A percentile compares a stretch with the other conserved stretches of the same genome.
These are phyloP conservation scores for Sporodiniella umbellata DNA, from an alignment of 371 early-diverging fungal genomes.

Conservation along the genomic window DNA sequence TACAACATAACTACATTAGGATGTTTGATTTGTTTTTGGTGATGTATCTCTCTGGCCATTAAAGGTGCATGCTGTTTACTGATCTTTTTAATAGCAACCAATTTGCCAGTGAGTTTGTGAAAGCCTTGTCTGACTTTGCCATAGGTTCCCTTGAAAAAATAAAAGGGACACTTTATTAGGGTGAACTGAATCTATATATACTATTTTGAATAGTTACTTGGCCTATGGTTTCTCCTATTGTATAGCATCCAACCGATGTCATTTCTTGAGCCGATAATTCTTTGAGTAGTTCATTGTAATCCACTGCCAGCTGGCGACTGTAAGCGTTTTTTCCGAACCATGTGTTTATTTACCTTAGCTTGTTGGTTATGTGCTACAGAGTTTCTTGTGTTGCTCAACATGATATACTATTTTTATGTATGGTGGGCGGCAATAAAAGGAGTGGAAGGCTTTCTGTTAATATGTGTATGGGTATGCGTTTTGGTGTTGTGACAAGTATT, in stretches of 20 bases:
- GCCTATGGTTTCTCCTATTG: slow-evolving; percentile 46
- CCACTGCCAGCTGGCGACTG: slow-evolving; percentile 37
- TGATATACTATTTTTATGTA: too few relatives aligned
- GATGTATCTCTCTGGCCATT: slow-evolving; percentile 79
- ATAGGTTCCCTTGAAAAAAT: slow-evolving; percentile 77
- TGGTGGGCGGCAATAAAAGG: background rate
- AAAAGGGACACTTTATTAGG: background rate
- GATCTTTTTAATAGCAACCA: slow-evolving; percentile 86
- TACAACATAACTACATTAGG: slow-evolving; percentile 83
- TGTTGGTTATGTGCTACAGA: slow-evolving; percentile 19
- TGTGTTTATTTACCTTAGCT: slow-evolving; percentile 19
- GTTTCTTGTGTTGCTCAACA: background rate
- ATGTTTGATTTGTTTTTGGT: slow-evolving; percentile 76
- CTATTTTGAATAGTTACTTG: slow-evolving; percentile 7
- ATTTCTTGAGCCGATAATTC: slow-evolving; percentile 42
- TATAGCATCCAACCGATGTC: slow-evolving; percentile 45
- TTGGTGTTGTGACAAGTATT: background rate
- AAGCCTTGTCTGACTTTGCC: slow-evolving; percentile 77
- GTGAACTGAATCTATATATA: background rate
- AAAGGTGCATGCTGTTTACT: slow-evolving; percentile 76
- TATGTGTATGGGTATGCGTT: background rate
- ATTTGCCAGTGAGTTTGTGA: slow-evolving; percentile 70
- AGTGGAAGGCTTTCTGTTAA: slow-evolving; percentile 1
- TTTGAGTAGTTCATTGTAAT: slow-evolving; percentile 46
- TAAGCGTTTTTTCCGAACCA: background rate